These are phyloP conservation scores for Pestalotiopsis sp. DNA, from an alignment of 2,329 filamentous ascomycete genomes.

Conservation along the genomic window DNA sequence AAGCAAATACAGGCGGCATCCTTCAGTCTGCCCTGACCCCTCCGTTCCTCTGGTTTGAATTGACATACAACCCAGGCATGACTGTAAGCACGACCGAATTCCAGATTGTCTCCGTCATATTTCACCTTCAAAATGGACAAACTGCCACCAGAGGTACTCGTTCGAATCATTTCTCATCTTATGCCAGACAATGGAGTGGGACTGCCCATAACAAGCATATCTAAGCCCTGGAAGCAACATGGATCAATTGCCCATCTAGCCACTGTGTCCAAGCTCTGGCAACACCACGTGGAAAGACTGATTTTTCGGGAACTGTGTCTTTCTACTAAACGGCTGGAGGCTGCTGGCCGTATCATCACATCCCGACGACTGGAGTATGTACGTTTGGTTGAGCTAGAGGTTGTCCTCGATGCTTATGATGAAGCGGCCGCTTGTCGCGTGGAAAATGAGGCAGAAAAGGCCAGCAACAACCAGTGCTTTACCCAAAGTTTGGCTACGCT, in stretches of 20 bases:
- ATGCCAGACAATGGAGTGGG: conserved; percentile 5
- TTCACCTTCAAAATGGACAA: background rate
- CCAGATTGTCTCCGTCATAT: background rate
- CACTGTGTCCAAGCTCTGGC: conserved; percentile 6
- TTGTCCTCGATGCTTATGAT: background rate
- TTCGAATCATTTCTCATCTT: background rate
- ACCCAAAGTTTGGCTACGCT: background rate
- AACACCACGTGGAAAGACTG: conserved; percentile 8
- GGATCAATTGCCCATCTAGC: conserved; percentile 1
- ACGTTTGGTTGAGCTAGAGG: background rate
- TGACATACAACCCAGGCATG: background rate
- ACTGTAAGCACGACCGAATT: background rate
- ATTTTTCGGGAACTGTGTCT: background rate
- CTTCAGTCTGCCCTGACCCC: background rate
- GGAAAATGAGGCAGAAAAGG: background rate
- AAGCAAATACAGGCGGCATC: background rate
- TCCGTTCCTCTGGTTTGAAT: background rate
- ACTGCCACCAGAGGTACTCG: conserved; percentile 1
- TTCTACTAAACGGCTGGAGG: background rate
- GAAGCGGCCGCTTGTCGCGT: conserved; percentile 1
- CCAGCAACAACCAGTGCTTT: background rate
- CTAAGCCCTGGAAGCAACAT: conserved; percentile 1
- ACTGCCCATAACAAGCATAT: conserved; percentile 1
- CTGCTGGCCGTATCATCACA: background rate
- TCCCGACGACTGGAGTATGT: background rate